These are phyloP conservation scores for Mayamaea pseudoterrestris DNA, from an alignment of 108 stramenopile species.

Conservation along the genomic window DNA sequence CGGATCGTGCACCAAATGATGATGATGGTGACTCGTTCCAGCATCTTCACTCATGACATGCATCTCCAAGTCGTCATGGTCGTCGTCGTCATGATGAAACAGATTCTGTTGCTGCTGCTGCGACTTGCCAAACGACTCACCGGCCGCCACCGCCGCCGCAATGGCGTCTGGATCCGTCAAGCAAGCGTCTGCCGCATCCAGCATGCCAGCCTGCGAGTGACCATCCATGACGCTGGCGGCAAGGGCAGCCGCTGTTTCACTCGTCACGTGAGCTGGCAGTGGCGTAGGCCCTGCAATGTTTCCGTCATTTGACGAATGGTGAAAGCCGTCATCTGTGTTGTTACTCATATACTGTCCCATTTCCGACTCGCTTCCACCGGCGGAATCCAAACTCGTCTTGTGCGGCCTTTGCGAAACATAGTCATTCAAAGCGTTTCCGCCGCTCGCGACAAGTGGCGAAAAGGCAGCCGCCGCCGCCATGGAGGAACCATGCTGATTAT, in stretches of 20 bases:
- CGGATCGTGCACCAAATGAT: too few species aligned
- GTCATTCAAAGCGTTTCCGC: neutral
- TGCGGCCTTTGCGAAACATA: too few species aligned
- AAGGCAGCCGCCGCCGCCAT: too few species aligned
- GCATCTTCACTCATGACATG: too few species aligned
- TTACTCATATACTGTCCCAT: neutral
- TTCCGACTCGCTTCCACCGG: neutral
- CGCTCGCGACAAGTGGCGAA: too few species aligned
- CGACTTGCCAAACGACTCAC: conserved; percentile 24
- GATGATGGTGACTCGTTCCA: too few species aligned
- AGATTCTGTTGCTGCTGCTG: too few species aligned
- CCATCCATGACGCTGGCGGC: neutral
- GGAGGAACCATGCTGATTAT: neutral
- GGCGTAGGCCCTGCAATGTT: neutral
- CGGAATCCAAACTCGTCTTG: too few species aligned
- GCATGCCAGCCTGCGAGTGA: conserved; percentile 1
- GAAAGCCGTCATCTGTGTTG: neutral
- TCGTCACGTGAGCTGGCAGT: neutral
- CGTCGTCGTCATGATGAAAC: too few species aligned
- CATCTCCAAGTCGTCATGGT: too few species aligned
- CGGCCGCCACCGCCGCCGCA: conserved; percentile 44
- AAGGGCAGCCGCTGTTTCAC: neutral
- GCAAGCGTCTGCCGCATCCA: too few species aligned
- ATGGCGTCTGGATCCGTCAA: conserved; percentile 18
- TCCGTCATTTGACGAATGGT: neutral